Conservation (phyloP, 257 asterid species). For the Ophiorrhiza pumila region DNA sequence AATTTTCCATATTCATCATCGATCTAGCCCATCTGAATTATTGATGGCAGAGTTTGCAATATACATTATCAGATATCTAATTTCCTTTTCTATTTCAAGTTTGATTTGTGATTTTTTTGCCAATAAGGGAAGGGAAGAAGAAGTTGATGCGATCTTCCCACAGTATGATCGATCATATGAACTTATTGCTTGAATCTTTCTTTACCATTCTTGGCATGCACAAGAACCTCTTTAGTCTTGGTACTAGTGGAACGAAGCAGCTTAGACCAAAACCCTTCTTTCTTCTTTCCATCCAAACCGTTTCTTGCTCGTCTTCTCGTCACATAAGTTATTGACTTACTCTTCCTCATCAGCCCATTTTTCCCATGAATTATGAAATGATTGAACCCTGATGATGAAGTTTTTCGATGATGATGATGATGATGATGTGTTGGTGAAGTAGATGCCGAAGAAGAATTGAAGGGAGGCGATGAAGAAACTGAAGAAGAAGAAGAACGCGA, state of each 20-base stretch:
- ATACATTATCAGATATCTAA: background rate
- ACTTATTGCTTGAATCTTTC: conserved; percentile 6
- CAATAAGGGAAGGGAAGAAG: background rate
- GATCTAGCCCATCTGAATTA: background rate
- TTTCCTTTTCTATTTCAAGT: background rate
- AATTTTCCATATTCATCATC: background rate
- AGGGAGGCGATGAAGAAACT: conserved; percentile 22
- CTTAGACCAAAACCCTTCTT: conserved; percentile 61
- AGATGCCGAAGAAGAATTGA: conserved; percentile 30
- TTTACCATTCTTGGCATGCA: conserved; percentile 9
- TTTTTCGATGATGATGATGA: conserved; percentile 34
- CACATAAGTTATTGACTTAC: conserved; percentile 56
- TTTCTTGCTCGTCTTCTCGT: conserved; percentile 23
- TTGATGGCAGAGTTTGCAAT: background rate
- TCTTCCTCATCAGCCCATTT: conserved; percentile 50
- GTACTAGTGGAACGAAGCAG: conserved; percentile 19
- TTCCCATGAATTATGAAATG: conserved; percentile 20
- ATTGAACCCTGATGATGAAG: conserved; percentile 37
- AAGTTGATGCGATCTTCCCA: background rate
- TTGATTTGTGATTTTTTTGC: conserved; percentile 1
- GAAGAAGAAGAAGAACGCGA: conserved; percentile 27
- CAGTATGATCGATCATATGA: background rate
- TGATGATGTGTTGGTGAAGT: conserved; percentile 29
- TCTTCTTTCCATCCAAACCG: conserved; percentile 33
- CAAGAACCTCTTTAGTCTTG: conserved; percentile 19